These are phyloP conservation scores for Candida dubliniensis DNA, from an alignment of 1,139 yeast species.

Conservation along the genomic window DNA sequence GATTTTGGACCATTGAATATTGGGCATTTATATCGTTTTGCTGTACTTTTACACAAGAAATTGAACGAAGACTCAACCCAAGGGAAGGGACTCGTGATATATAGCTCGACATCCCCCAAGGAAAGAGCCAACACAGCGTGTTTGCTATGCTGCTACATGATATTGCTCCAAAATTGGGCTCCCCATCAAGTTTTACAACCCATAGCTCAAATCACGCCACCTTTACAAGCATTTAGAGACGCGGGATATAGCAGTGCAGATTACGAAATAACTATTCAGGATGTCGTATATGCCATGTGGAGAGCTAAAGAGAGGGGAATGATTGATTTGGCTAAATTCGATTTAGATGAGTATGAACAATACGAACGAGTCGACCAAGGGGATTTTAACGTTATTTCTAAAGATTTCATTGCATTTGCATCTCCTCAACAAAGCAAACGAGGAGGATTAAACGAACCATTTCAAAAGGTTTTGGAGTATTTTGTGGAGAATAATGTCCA, in stretches of 20 bases:
- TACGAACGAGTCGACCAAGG: slow-evolving; percentile 97
- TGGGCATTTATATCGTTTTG: slow-evolving; percentile 91
- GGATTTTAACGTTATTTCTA: slow-evolving; percentile 87
- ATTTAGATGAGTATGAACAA: slow-evolving; percentile 89
- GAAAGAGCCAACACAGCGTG: slow-evolving; percentile 94
- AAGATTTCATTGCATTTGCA: slow-evolving; percentile 96
- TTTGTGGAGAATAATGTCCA: slow-evolving; percentile 74
- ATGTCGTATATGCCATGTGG: slow-evolving; percentile 95
- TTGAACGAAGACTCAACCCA: slow-evolving; percentile 81
- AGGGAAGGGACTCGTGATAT: slow-evolving; percentile 87
- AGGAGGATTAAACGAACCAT: slow-evolving; percentile 65
- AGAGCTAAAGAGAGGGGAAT: slow-evolving; percentile 93
- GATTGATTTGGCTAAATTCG: slow-evolving; percentile 83
- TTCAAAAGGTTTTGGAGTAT: slow-evolving; percentile 75
- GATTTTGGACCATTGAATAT: slow-evolving; percentile 96
- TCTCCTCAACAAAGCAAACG: slow-evolving; percentile 78
- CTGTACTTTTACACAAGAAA: slow-evolving; percentile 88
- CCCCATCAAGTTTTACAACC: slow-evolving; percentile 98
- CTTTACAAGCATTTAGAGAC: slow-evolving; percentile 91
- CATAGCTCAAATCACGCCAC: slow-evolving; percentile 87
- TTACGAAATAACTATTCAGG: slow-evolving; percentile 89
- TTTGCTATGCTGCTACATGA: slow-evolving; percentile 90
- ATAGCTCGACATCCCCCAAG: slow-evolving; percentile 77
- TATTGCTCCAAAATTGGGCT: slow-evolving; percentile 93
- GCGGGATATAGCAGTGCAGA: slow-evolving; percentile 97